These are phyloP conservation scores for Penicillium longicatenatum DNA, from an alignment of 495 filamentous ascomycete genomes.

Conservation along the genomic window DNA sequence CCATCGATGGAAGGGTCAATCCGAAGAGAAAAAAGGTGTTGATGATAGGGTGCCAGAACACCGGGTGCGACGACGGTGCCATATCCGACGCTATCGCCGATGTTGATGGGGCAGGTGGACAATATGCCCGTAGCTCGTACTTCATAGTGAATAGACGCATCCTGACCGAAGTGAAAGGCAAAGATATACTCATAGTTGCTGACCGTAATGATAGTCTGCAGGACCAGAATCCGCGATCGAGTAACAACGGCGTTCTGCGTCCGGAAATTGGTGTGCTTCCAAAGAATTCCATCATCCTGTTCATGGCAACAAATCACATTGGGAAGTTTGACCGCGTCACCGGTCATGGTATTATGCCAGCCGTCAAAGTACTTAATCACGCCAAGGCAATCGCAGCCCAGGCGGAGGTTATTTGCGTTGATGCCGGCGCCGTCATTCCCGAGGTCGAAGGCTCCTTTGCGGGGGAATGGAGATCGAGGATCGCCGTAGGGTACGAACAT, in stretches of 20 bases:
- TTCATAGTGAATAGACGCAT: slow-evolving; percentile 76
- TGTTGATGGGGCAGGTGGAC: slow-evolving; percentile 73
- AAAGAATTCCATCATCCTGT: slow-evolving; percentile 64
- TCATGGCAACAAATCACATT: slow-evolving; percentile 69
- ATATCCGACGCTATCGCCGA: slow-evolving; percentile 55
- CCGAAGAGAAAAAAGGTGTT: slow-evolving; percentile 87
- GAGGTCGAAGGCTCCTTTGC: slow-evolving; percentile 70
- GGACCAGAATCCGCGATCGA: slow-evolving; percentile 57
- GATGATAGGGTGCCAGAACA: slow-evolving; percentile 76
- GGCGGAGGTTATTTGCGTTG: slow-evolving; percentile 63
- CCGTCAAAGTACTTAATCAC: slow-evolving; percentile 64
- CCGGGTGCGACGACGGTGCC: slow-evolving; percentile 86
- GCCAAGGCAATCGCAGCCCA: slow-evolving; percentile 66
- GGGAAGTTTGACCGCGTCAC: slow-evolving; percentile 51
- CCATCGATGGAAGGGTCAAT: slow-evolving; percentile 84
- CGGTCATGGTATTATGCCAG: slow-evolving; percentile 52
- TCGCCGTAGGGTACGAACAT: slow-evolving; percentile 72
- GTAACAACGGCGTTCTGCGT: slow-evolving; percentile 58
- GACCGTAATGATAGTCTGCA: slow-evolving; percentile 78
- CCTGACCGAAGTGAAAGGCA: slow-evolving; percentile 80
- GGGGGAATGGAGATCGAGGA: slow-evolving; percentile 63
- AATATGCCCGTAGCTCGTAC: slow-evolving; percentile 86
- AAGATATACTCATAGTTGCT: slow-evolving; percentile 89
- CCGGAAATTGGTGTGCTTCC: slow-evolving; percentile 73
- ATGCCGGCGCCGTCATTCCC: slow-evolving; percentile 67